These are phyloP conservation scores for Dipsacomyces acuminosporus DNA, from an alignment of 371 early-diverging fungal species.

Conservation along the genomic window DNA sequence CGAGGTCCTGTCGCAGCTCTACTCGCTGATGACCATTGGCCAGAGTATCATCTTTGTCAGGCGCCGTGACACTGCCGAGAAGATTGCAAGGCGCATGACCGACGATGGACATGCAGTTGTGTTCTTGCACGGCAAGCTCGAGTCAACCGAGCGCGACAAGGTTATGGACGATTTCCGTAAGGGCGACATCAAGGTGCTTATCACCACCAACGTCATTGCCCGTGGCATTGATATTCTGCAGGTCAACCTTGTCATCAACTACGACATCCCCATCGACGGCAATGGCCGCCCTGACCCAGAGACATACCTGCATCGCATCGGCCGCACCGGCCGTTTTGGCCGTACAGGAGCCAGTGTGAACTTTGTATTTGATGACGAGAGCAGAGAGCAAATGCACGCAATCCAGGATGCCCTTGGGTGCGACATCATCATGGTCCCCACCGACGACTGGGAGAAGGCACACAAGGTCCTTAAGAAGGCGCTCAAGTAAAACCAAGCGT, in stretches of 20 bases:
- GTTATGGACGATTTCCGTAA: constrained; percentile 92
- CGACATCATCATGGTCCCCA: constrained; percentile 70
- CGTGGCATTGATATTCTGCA: constrained; percentile 97
- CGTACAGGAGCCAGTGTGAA: constrained; percentile 95
- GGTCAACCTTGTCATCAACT: constrained; percentile 97
- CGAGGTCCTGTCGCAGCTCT: constrained; percentile 77
- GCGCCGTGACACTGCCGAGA: constrained; percentile 79
- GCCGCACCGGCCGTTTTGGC: constrained; percentile 98
- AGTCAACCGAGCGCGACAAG: constrained; percentile 77
- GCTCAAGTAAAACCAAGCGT: constrained; percentile 53
- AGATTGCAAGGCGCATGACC: constrained; percentile 69
- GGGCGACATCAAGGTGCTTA: constrained; percentile 89
- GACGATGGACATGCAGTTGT: constrained; percentile 80
- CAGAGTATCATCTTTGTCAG: constrained; percentile 97
- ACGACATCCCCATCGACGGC: constrained; percentile 81
- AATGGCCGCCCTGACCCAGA: constrained; percentile 71
- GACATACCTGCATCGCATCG: constrained; percentile 98
- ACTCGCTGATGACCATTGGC: constrained; percentile 87
- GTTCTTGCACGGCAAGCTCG: constrained; percentile 85
- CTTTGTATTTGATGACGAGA: constrained; percentile 79
- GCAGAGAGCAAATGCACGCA: constrained; percentile 63
- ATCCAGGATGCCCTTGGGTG: constrained; percentile 75
- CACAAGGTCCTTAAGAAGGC: constrained; percentile 74
- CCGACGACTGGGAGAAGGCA: constrained; percentile 70
- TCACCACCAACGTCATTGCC: constrained; percentile 94